A percentile compares a stretch with the other conserved stretches of the same genome.
Evolutionary conservation across 352 stramenopile genomes (phyloP).

Genomic region (Globisporangium abappressorium): DNA sequence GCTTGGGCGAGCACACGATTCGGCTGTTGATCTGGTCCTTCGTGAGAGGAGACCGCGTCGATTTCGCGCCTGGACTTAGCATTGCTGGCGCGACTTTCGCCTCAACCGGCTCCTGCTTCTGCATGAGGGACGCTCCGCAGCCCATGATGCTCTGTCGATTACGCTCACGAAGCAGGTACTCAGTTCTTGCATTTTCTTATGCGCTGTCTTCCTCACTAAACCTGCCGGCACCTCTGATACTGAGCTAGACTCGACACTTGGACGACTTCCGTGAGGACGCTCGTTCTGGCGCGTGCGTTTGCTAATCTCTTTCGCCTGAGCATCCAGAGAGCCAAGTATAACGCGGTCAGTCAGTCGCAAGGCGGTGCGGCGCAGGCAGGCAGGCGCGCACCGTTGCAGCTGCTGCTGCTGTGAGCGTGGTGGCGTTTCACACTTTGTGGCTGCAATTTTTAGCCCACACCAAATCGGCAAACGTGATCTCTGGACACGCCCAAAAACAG

Average conservation of each 20-base stretch:
- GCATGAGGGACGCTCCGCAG: slow-evolving; percentile 62
- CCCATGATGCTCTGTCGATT: slow-evolving; percentile 34
- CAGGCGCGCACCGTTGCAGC: background rate
- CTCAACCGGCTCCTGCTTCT: slow-evolving; percentile 36
- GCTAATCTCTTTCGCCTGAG: background rate
- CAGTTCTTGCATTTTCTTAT: background rate
- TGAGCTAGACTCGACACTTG: background rate
- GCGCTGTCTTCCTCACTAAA: background rate
- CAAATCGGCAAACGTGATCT: background rate
- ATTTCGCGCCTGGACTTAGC: slow-evolving; percentile 26
- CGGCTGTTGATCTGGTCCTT: slow-evolving; percentile 84
- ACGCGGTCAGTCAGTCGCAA: background rate
- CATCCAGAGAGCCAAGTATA: background rate
- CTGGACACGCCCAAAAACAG: slow-evolving; percentile 2
- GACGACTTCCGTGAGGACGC: background rate
- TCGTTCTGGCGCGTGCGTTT: background rate
- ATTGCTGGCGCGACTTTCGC: slow-evolving; percentile 41
- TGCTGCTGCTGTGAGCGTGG: slow-evolving; percentile 1
- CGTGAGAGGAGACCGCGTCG: slow-evolving; percentile 60
- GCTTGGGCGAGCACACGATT: slow-evolving; percentile 78
- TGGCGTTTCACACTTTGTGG: background rate
- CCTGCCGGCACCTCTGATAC: background rate
- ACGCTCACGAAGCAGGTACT: background rate
- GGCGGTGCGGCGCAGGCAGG: no score
- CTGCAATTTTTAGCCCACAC: background rate